phyloP scores from a whole-genome alignment of 1,139 yeast species.

The Debaryomyces nepalensis region DNA sequence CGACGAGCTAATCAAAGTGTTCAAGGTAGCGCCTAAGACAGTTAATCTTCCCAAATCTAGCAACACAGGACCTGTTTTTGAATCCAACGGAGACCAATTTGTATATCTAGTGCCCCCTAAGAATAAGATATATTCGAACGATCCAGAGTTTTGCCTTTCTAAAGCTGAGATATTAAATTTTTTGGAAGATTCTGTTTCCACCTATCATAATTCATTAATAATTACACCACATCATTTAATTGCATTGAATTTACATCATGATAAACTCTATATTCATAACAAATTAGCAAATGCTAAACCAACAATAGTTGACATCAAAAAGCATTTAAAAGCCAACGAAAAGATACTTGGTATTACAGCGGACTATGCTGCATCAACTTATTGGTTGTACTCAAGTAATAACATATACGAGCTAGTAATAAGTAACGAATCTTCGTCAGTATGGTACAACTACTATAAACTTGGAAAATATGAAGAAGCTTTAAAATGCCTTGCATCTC shows the following conservation, averaged over 20 bases:
- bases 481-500: slow-evolving; percentile 46
- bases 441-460: slow-evolving; percentile 75
- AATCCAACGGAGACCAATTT: slow-evolving; percentile 21
- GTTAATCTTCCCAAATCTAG: slow-evolving; percentile 9
- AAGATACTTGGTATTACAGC: slow-evolving; percentile 58
- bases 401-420: slow-evolving; percentile 56
- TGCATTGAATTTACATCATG: slow-evolving; percentile 21
- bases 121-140: slow-evolving; percentile 32
- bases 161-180: slow-evolving; percentile 20
- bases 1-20: slow-evolving; percentile 34
- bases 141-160: slow-evolving; percentile 31
- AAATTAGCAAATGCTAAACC: slow-evolving; percentile 27
- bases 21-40: slow-evolving; percentile 29
- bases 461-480: slow-evolving; percentile 74
- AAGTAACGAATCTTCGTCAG: slow-evolving; percentile 68
- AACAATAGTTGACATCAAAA: slow-evolving; percentile 16
- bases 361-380: slow-evolving; percentile 52
- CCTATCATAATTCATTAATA: slow-evolving; percentile 18
- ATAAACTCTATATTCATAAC: slow-evolving; percentile 27
- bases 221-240: slow-evolving; percentile 34
- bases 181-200: slow-evolving; percentile 5
- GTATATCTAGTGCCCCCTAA: slow-evolving; percentile 21
- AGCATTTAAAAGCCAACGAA: slow-evolving; percentile 30
- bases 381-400: slow-evolving; percentile 25
- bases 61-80: slow-evolving; percentile 15